Base-by-base conservation (phyloP, 371 early-diverging fungal species). In the Apophysomyces trapeziformis region DNA sequence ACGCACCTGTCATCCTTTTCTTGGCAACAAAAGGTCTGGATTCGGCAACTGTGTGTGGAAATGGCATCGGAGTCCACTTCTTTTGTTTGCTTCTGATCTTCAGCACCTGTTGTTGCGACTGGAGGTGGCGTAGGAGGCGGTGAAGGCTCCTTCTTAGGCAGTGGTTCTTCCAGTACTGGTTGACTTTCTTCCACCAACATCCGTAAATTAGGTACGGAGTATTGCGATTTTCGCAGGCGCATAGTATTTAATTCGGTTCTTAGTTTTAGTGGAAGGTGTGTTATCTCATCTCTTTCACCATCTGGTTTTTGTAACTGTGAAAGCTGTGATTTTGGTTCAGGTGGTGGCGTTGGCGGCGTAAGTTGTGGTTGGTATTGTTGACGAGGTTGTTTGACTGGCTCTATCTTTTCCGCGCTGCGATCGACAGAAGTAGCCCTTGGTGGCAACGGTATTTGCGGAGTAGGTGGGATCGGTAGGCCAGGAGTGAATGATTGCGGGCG, bases 361-460 rank as follows among this genome's bases (percentile, higher is more conserved):
- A 50, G 54, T 35, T 50, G 54, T 50, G 54, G 54, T 50, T 50
- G 54, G 21, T 50, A 50, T 21, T 50, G 54, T 21, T 50, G 54
- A 9, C 54, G 54, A 6, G 46, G 16, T 45, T 45, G 46, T 45
- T 45, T 45, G 13, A 13, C 46, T 1, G 46, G 16, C 46, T 45
- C 46, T 45, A 18, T 6, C 54, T 50, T 50, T 50, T 50, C 54
- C 54, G 21, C 21, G 41, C 13, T 41, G 13, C 13, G 13, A 8
- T 41, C 41, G 1, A 41, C 41, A 21, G 54, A 21, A 21, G 16
- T n/a, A 9, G 9, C 35, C 21, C 21, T 50, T 50, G 54, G 54
- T 26, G 21, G 54, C 54, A 26, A 50, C 21, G 54, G 21, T 26
- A 50, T 9, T 26, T 16, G 21, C 9, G 54, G 54, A n/a, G 21